A percentile compares a stretch with the other conserved stretches of the same genome.
phyloP scores from a whole-genome alignment of 2,329 filamentous ascomycete genomes.

The Thelonectria discophora region DNA sequence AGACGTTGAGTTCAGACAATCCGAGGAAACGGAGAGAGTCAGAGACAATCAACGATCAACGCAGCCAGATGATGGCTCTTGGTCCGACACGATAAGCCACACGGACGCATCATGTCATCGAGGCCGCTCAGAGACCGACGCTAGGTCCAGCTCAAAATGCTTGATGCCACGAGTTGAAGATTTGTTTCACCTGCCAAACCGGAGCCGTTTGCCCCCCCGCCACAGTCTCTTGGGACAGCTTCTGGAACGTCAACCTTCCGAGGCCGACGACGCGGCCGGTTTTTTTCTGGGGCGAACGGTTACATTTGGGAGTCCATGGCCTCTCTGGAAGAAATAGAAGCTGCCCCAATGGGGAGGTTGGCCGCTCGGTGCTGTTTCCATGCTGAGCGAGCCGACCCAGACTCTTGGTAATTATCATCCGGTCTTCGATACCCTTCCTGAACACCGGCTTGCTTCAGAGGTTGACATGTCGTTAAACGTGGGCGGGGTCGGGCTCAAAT shows the following conservation, averaged over 20 bases:
- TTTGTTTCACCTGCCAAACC: conserved; percentile 36
- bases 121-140: conserved; percentile 13
- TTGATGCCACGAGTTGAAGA: conserved; percentile 30
- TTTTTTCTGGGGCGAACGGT: conserved; percentile 27
- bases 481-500: conserved; percentile 33
- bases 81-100: conserved; percentile 19
- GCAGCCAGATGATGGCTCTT: conserved; percentile 27
- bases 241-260: conserved; percentile 40
- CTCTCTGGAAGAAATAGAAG: conserved; percentile 17
- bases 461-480: conserved; percentile 25
- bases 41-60: conserved; percentile 26
- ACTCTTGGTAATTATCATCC: conserved; percentile 34
- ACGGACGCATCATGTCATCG: conserved; percentile 27
- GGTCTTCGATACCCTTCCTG: conserved; percentile 21
- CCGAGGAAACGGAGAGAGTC: conserved; percentile 16
- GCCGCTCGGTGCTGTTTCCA: conserved; percentile 35
- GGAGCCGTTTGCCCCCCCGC: conserved; percentile 26
- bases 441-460: conserved; percentile 14
- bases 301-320: conserved; percentile 20
- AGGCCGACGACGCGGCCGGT: conserved; percentile 28
- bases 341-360: conserved; percentile 30
- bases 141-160: conserved; percentile 27
- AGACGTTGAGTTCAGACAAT: conserved; percentile 14
- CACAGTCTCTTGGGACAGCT: conserved; percentile 32
- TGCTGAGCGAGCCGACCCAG: conserved; percentile 33